A percentile compares a stretch with the other conserved stretches of the same genome.
Evolutionary conservation across 106 monocot genomes (phyloP).

Genomic region (Narthecium ossifragum): DNA sequence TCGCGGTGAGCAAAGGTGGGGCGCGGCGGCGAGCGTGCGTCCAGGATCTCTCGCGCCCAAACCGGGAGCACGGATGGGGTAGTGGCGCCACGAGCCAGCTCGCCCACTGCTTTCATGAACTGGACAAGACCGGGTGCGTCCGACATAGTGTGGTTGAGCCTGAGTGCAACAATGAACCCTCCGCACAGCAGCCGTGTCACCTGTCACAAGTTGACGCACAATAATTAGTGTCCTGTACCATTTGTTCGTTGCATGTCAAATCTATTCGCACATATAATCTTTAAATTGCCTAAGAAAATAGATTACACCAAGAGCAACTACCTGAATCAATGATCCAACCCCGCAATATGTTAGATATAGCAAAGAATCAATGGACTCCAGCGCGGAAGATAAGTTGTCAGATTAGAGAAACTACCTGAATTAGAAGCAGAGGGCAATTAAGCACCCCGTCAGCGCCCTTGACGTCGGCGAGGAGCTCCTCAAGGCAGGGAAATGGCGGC

Average conservation of each 20-base stretch:
- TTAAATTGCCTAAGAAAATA: too few species aligned
- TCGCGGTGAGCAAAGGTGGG: constrained; percentile 23
- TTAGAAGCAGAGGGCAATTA: constrained; percentile 19
- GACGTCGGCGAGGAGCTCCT: constrained; percentile 22
- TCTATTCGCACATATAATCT: too few species aligned
- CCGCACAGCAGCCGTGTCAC: constrained; percentile 60
- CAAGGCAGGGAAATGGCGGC: constrained; percentile 26
- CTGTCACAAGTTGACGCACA: constrained; percentile 17
- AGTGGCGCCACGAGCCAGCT: constrained; percentile 23
- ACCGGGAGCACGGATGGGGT: constrained; percentile 22
- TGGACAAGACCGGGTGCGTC: constrained; percentile 52
- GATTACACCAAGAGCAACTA: too few species aligned
- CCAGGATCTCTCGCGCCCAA: constrained; percentile 29
- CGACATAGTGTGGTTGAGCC: constrained; percentile 56
- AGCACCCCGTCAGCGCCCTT: constrained; percentile 14
- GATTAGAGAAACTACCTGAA: constrained; percentile 49
- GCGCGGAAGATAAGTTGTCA: too few species aligned
- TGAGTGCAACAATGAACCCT: constrained; percentile 53
- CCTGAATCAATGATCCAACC: too few species aligned
- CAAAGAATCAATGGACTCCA: too few species aligned
- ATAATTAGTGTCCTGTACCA: too few species aligned
- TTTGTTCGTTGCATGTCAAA: too few species aligned
- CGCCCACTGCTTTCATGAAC: constrained; percentile 45
- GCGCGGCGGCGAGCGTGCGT: constrained; percentile 30
- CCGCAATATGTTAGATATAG: too few species aligned